Percentiles rank a stretch among this genome's conserved stretches.
phyloP scores from a whole-genome alignment of 805 yeast species.

The Saccharomyces eubayanus region DNA sequence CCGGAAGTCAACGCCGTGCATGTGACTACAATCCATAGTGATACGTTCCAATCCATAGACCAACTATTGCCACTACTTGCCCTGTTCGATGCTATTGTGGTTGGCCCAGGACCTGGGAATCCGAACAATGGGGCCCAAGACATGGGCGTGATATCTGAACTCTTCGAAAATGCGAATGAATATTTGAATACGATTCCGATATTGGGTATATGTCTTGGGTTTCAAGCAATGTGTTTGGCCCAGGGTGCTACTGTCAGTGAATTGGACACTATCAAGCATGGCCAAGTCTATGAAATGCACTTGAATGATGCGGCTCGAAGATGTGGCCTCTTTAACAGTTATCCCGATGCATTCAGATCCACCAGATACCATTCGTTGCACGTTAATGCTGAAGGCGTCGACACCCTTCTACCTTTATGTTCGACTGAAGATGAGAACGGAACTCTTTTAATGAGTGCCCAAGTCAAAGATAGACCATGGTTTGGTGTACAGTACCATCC shows the following conservation, averaged over 20 bases:
- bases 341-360: conserved; percentile 45
- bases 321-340: conserved; percentile 35
- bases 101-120: conserved; percentile 98
- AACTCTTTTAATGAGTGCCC: conserved; percentile 69
- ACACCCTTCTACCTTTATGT: conserved; percentile 51
- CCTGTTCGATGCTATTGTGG: conserved; percentile 61
- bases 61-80: conserved; percentile 39
- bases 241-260: conserved; percentile 50
- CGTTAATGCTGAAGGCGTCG: conserved; percentile 28
- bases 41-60: conserved; percentile 26
- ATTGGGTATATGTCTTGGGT: conserved; percentile 88
- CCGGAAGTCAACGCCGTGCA: conserved; percentile 11
- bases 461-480: conserved; percentile 53
- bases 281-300: conserved; percentile 59
- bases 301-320: conserved; percentile 13
- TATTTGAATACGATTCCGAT: conserved; percentile 43
- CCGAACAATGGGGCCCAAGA: conserved; percentile 52
- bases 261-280: conserved; percentile 64
- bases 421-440: conserved; percentile 40
- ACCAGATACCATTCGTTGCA: conserved; percentile 87
- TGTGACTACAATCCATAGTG: conserved; percentile 34
- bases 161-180: conserved; percentile 36
- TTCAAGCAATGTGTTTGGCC: conserved; percentile 67
- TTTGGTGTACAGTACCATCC: conserved; percentile 97
- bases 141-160: conserved; percentile 58